Percentiles rank a stretch among this genome's conserved stretches.
Evolutionary conservation across 495 filamentous ascomycete genomes (phyloP).

Genomic region (Arthonia radiata): DNA sequence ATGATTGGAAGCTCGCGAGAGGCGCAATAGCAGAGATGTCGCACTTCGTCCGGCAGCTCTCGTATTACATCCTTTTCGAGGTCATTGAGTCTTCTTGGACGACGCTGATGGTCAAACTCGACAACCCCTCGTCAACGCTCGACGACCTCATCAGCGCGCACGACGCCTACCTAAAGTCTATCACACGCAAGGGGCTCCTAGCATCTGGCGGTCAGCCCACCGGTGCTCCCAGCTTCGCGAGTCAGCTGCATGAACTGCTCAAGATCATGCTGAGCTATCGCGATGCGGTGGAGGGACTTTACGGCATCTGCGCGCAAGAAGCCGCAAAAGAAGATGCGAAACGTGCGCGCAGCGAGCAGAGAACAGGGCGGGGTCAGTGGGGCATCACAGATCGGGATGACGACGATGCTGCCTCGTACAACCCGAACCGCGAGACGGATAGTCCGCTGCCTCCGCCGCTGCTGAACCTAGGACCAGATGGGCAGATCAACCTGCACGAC

Average conservation of each 20-base stretch:
- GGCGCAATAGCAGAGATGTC: slow-evolving; percentile 91
- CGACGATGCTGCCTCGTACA: slow-evolving; percentile 7
- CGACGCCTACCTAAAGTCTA: slow-evolving; percentile 66
- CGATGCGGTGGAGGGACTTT: slow-evolving; percentile 81
- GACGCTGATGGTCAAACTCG: slow-evolving; percentile 54
- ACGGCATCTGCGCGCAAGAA: slow-evolving; percentile 78
- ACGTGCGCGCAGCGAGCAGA: slow-evolving; percentile 42
- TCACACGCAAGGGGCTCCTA: slow-evolving; percentile 89
- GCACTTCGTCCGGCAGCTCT: slow-evolving; percentile 87
- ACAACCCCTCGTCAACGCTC: slow-evolving; percentile 62
- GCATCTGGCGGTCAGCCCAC: slow-evolving; percentile 32
- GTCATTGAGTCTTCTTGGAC: slow-evolving; percentile 93
- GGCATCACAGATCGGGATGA: slow-evolving; percentile 33
- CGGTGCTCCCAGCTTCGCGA: slow-evolving; percentile 57
- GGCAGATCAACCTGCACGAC: slow-evolving; percentile 40
- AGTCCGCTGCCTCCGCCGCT: slow-evolving; percentile 8
- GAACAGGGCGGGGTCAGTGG: slow-evolving; percentile 36
- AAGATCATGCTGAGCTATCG: slow-evolving; percentile 87
- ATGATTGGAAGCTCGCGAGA: slow-evolving; percentile 74
- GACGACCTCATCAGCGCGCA: slow-evolving; percentile 91
- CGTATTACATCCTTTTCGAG: slow-evolving; percentile 97
- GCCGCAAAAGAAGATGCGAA: slow-evolving; percentile 77
- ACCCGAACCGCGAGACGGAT: slow-evolving; percentile 4
- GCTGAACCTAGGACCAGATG: slow-evolving; percentile 8
- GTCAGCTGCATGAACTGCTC: slow-evolving; percentile 73